Evolutionary conservation across 2,329 filamentous ascomycete species (phyloP), one percentile per base, ranked within the genome.

Genomic region (Pseudomassariella vexata): DNA sequence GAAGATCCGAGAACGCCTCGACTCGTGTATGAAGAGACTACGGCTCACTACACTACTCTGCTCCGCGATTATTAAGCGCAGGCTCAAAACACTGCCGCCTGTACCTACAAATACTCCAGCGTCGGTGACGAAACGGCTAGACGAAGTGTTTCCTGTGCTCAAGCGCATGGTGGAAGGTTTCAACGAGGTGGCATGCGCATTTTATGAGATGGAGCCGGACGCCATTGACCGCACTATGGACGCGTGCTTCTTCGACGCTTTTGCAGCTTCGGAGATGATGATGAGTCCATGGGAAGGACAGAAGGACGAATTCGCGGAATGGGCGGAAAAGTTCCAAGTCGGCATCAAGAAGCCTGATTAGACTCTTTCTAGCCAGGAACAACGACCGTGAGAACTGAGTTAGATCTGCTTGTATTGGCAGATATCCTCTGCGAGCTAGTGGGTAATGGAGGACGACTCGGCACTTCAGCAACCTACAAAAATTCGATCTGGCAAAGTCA

Each of bases 271-370:
- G 0, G 68, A 74, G 35, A 50, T 80, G 28, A 56, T 85, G 9
- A 62, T 63, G 30, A 60, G 66, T 37, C 66, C 68, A 14, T 89
- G 84, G 83, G 59, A 71, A 3, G 79, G 71, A 0, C 58, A 70
- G 28, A 67, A 73, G 12, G 88, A 95, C 48, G 85, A 82, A 47
- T 94, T 94, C 50, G 82, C 79, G 0, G 65, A 73, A 11, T 94
- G 88, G 88, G 76, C 71, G n/a, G 65, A 62, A 9, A 73, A 68
- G 40, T 78, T 76, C 41, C 66, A 68, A 47, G 47, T 53, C 19
- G 65, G 73, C 42, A 66, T 76, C 10, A 71, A 66, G 41, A 71
- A 69, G 49, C 49, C 47, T 5, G 50, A 52, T 24, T 50, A 50
- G 28, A 32, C 27, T 5, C 12, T 17, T 21, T 14, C 20, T 21